Evolutionary conservation across 176 grass and related monocot genomes (phyloP).

Genomic region (Musa acuminata): DNA sequence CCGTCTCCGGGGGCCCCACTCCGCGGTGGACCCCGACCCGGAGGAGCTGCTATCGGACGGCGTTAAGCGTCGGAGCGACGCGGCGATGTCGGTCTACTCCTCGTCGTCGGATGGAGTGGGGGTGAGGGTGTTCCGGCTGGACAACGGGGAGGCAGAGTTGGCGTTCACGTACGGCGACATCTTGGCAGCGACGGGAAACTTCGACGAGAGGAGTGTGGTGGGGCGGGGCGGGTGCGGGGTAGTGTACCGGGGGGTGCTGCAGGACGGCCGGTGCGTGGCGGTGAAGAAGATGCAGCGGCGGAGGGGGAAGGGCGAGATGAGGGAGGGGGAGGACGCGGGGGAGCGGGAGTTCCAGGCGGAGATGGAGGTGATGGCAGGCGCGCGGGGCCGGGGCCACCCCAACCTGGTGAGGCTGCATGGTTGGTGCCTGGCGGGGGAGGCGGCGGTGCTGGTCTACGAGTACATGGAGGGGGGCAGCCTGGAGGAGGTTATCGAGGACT

Average conservation of each 20-base stretch:
- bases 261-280: slow-evolving; percentile 61
- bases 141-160: slow-evolving; percentile 12
- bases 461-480: slow-evolving; percentile 72
- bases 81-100: neutral
- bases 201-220: slow-evolving; percentile 54
- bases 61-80: slow-evolving; percentile 24
- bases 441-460: slow-evolving; percentile 82
- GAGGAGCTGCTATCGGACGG: slow-evolving; percentile 21
- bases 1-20: slow-evolving; percentile 32
- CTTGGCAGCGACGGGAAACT: slow-evolving; percentile 57
- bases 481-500: slow-evolving; percentile 48
- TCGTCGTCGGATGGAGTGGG: neutral
- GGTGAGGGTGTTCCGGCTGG: slow-evolving; percentile 58
- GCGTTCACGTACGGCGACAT: slow-evolving; percentile 76
- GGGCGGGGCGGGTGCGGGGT: slow-evolving; percentile 75
- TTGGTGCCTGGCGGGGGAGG: slow-evolving; percentile 67
- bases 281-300: slow-evolving; percentile 60
- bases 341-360: slow-evolving; percentile 89
- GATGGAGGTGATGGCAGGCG: slow-evolving; percentile 68
- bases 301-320: slow-evolving; percentile 18
- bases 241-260: slow-evolving; percentile 73
- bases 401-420: slow-evolving; percentile 78
- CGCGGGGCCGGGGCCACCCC: slow-evolving; percentile 42
- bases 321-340: slow-evolving; percentile 25
- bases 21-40: neutral